Percentiles rank a stretch among this genome's conserved stretches.
These are phyloP conservation scores for Beta vulgaris DNA, from an alignment of 148 eudicot genomes.

Conservation along the genomic window DNA sequence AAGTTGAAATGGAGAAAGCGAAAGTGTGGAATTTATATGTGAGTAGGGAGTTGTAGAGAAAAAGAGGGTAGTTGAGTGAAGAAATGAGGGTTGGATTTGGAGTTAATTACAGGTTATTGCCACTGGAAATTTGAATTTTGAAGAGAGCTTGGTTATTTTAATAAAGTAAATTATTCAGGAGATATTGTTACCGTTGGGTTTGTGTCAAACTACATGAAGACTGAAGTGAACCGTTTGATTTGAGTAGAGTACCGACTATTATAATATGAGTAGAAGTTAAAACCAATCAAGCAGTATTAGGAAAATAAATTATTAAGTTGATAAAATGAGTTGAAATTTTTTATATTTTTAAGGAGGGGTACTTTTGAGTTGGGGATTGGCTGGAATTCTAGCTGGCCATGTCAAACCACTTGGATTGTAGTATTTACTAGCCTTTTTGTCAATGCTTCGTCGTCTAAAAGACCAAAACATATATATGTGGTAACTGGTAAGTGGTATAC, in stretches of 20 bases:
- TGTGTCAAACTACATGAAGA: background rate
- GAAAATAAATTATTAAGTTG: too few species aligned
- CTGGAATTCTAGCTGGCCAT: conserved; percentile 5
- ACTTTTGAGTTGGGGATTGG: conserved; percentile 8
- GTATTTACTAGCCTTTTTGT: too few species aligned
- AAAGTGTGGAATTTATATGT: background rate
- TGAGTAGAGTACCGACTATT: background rate
- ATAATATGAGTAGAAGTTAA: too few species aligned
- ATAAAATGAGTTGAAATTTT: background rate
- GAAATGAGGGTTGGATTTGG: background rate
- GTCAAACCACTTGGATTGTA: background rate
- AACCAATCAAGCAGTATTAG: too few species aligned
- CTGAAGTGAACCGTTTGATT: background rate
- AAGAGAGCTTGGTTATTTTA: conserved; percentile 1
- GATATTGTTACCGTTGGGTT: conserved; percentile 35
- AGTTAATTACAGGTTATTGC: conserved; percentile 21
- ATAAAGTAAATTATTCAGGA: background rate
- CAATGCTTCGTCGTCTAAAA: too few species aligned
- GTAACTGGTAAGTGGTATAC: too few species aligned
- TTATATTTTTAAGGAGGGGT: background rate
- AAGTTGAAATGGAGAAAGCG: conserved; percentile 12
- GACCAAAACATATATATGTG: too few species aligned
- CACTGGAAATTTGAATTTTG: conserved; percentile 32
- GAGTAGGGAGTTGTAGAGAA: background rate
- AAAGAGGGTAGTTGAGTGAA: background rate